Conservation (phyloP, 352 stramenopile species). For the Globisporangium paroecandrum region DNA sequence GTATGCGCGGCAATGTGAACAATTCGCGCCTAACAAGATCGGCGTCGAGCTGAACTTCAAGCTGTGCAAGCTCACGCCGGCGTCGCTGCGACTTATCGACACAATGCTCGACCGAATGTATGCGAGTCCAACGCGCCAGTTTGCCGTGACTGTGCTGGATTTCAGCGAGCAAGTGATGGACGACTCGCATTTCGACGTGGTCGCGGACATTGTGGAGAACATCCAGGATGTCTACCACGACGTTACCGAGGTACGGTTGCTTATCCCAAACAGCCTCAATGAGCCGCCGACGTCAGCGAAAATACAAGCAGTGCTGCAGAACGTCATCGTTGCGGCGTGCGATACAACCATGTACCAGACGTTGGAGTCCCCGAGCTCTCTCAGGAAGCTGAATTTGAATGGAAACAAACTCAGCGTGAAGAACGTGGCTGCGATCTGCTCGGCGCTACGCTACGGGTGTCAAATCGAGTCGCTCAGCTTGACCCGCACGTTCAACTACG, state of each 20-base stretch:
- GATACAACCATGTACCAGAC: too few species aligned
- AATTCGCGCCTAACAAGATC: too few species aligned
- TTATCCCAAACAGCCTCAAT: neutral
- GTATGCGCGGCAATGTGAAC: too few species aligned
- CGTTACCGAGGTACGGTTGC: neutral
- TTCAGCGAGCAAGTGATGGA: neutral
- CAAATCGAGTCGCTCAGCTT: neutral
- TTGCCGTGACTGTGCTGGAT: neutral
- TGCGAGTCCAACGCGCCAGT: constrained; percentile 2
- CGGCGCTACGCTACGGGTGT: constrained; percentile 9
- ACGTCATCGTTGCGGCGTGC: too few species aligned
- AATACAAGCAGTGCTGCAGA: too few species aligned
- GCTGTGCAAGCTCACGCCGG: too few species aligned
- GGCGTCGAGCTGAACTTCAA: too few species aligned
- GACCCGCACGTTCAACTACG: neutral
- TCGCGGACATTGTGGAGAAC: neutral
- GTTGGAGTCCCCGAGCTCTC: too few species aligned
- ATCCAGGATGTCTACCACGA: neutral
- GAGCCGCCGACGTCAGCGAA: too few species aligned
- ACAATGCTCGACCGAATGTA: neutral
- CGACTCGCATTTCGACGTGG: neutral
- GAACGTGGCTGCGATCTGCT: neutral
- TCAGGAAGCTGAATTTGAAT: neutral
- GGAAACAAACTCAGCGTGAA: neutral
- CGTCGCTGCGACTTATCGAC: neutral